A percentile compares a stretch with the other conserved stretches of the same genome.
These are phyloP conservation scores for Zalaria obscura DNA, from an alignment of 2,329 filamentous ascomycete species.

Conservation along the genomic window DNA sequence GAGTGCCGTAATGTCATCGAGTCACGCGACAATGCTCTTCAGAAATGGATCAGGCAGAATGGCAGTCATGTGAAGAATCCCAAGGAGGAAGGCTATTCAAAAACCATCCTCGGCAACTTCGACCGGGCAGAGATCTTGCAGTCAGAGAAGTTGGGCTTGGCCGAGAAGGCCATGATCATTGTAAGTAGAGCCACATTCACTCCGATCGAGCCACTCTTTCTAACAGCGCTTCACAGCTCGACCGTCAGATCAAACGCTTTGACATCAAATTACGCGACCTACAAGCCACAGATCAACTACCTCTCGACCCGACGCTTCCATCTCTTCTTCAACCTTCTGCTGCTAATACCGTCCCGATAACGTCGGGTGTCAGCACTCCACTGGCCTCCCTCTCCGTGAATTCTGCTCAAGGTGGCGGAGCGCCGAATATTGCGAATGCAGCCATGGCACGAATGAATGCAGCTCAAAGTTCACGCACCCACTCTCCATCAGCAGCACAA, in stretches of 20 bases:
- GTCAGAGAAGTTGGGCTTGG: slow-evolving; percentile 58
- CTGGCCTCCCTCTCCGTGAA: slow-evolving; percentile 43
- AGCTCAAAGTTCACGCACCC: slow-evolving; percentile 1
- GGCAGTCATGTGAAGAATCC: slow-evolving; percentile 61
- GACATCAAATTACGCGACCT: slow-evolving; percentile 48
- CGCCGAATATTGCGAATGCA: slow-evolving; percentile 38
- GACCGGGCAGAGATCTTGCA: slow-evolving; percentile 55
- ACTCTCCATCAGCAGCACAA: slow-evolving; percentile 5
- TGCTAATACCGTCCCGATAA: slow-evolving; percentile 33
- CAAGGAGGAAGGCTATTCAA: slow-evolving; percentile 55
- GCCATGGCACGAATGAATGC: slow-evolving; percentile 27
- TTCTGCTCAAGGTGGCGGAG: slow-evolving; percentile 29
- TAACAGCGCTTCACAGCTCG: slow-evolving; percentile 23
- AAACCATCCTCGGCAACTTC: slow-evolving; percentile 54
- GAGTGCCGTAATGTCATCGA: slow-evolving; percentile 56
- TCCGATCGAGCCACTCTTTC: too few relatives aligned
- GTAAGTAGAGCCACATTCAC: slow-evolving; percentile 29
- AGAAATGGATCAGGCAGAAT: slow-evolving; percentile 68
- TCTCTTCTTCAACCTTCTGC: slow-evolving; percentile 38
- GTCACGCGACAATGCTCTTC: slow-evolving; percentile 59
- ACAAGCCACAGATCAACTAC: slow-evolving; percentile 43
- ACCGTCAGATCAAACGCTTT: slow-evolving; percentile 48
- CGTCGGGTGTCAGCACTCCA: slow-evolving; percentile 33
- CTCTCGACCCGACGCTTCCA: slow-evolving; percentile 43
- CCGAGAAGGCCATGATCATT: slow-evolving; percentile 49